Conservation (phyloP, 2,329 filamentous ascomycete genomes). For the Cercospora canescens region DNA sequence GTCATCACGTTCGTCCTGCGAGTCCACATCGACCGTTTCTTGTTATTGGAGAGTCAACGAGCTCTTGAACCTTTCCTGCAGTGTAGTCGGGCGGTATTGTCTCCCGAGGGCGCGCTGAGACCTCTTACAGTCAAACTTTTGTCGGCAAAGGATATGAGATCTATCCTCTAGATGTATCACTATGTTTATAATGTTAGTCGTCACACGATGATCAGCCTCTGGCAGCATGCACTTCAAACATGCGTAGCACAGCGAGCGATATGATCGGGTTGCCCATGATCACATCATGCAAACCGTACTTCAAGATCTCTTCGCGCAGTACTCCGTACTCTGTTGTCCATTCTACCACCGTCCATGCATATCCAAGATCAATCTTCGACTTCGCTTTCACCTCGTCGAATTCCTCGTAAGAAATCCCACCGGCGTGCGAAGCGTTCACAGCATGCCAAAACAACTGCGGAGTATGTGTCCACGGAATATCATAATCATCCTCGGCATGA, state of each 20-base stretch:
- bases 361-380: slow-evolving; percentile 44
- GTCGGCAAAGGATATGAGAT: background rate
- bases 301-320: slow-evolving; percentile 57
- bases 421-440: slow-evolving; percentile 49
- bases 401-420: slow-evolving; percentile 45
- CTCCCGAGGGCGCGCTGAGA: no score
- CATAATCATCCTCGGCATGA: slow-evolving; percentile 54
- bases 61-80: no score
- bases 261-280: slow-evolving; percentile 60
- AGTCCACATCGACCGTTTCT: no score
- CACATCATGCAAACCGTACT: slow-evolving; percentile 58
- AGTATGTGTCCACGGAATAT: slow-evolving; percentile 54
- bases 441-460: slow-evolving; percentile 57
- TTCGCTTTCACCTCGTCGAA: slow-evolving; percentile 48
- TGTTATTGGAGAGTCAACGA: no score
- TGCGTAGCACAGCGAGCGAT: slow-evolving; percentile 52
- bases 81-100: no score
- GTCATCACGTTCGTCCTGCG: no score
- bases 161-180: background rate
- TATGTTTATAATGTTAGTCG: background rate
- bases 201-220: background rate
- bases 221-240: slow-evolving; percentile 39
- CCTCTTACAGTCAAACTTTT: no score
- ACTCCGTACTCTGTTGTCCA: slow-evolving; percentile 49
- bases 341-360: slow-evolving; percentile 53